Evolutionary conservation across 2,329 filamentous ascomycete species (phyloP).

Genomic region (Hypoxylon sp.): DNA sequence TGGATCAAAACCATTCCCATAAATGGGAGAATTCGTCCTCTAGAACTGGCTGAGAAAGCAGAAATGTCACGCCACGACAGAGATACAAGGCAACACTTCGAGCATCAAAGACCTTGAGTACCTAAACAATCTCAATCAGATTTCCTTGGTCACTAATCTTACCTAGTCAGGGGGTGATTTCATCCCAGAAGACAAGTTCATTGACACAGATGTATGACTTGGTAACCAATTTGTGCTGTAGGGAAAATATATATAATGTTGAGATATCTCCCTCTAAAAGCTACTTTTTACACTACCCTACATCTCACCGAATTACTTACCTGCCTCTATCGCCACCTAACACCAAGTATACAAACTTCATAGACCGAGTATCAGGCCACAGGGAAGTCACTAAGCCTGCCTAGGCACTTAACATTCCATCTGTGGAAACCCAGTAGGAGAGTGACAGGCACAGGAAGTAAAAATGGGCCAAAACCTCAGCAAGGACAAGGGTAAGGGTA

Average conservation of each 20-base stretch:
- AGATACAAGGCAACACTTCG: not conserved
- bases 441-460: not conserved
- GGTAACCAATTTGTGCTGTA: not conserved
- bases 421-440: not conserved
- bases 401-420: not conserved
- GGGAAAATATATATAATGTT: not conserved
- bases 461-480: conserved; percentile 17
- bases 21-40: not conserved
- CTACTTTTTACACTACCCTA: not conserved
- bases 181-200: not conserved
- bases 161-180: not conserved
- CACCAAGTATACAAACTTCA: not conserved
- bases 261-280: not conserved
- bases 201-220: not conserved
- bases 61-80: not conserved
- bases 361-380: not conserved
- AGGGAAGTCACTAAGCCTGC: not conserved
- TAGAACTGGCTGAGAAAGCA: not conserved
- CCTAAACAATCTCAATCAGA: not conserved
- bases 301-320: not conserved
- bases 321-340: not conserved
- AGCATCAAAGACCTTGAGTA: not conserved
- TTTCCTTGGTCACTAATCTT: not conserved
- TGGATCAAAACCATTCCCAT: not conserved
- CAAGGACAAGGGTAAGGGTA: not conserved